A percentile compares a stretch with the other conserved stretches of the same genome.
These are phyloP conservation scores for Fimicolochytrium jonesii DNA, from an alignment of 192 early-diverging fungal species.

Conservation along the genomic window DNA sequence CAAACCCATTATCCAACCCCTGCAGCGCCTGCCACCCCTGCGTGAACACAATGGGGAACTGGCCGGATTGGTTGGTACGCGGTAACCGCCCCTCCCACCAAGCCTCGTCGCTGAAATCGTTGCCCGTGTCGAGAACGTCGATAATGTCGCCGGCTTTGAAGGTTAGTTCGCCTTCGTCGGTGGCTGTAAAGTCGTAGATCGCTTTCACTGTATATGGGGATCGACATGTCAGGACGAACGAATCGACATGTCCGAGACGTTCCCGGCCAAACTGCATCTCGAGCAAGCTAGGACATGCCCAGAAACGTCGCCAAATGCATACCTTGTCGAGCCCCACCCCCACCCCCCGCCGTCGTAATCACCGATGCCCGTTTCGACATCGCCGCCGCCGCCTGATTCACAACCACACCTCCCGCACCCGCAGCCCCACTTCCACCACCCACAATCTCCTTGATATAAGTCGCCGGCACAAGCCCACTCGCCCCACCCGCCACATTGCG, in stretches of 20 bases:
- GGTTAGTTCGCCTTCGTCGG: constrained; percentile 35
- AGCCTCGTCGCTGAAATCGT: constrained; percentile 28
- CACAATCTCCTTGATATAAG: constrained; percentile 43
- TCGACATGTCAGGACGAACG: too few relatives aligned
- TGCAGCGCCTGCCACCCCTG: constrained; percentile 38
- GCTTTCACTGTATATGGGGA: constrained; percentile 22
- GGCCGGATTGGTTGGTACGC: constrained; percentile 28
- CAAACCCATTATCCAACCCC: too few relatives aligned
- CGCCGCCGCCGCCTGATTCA: too few relatives aligned
- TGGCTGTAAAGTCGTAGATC: constrained; percentile 32
- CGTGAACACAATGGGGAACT: constrained; percentile 36
- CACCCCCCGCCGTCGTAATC: too few relatives aligned
- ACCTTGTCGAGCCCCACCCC: too few relatives aligned
- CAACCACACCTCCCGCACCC: too few relatives aligned
- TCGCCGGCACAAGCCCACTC: constrained; percentile 36
- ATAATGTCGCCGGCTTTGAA: constrained; percentile 41
- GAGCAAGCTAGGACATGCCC: too few relatives aligned
- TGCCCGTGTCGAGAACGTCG: constrained; percentile 24
- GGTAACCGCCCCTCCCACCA: constrained; percentile 40
- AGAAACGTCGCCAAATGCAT: too few relatives aligned
- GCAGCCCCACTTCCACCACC: too few relatives aligned
- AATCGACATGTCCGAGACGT: too few relatives aligned
- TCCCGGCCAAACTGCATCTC: too few relatives aligned
- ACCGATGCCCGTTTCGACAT: too few relatives aligned
- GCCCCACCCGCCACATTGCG: neutral